phyloP scores from a whole-genome alignment of 2,329 filamentous ascomycete genomes.

The Xylariaceae sp. region DNA sequence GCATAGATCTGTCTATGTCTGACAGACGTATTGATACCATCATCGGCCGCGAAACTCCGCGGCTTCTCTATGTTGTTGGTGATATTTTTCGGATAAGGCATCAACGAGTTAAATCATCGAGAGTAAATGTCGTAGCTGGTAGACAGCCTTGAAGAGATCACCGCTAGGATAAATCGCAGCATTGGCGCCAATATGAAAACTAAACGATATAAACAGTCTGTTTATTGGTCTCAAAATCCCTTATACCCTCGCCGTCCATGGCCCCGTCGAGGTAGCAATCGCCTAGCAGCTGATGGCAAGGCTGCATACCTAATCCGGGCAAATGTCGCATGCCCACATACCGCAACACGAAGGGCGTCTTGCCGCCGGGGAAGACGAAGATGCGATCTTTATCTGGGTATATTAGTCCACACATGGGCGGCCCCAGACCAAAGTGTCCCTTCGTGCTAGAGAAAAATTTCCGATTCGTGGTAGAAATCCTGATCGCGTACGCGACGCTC shows the following conservation, averaged over 20 bases:
- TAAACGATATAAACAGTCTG: slow-evolving; percentile 19
- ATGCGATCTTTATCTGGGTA: slow-evolving; percentile 7
- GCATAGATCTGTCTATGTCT: too few relatives aligned
- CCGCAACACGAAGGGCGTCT: slow-evolving; percentile 12
- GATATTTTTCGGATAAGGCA: too few relatives aligned
- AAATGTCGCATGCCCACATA: slow-evolving; percentile 16
- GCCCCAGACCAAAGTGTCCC: slow-evolving; percentile 13
- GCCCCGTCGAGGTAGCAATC: slow-evolving; percentile 14
- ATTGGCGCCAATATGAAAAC: too few relatives aligned
- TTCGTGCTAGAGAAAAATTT: slow-evolving; percentile 12
- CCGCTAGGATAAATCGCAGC: too few relatives aligned
- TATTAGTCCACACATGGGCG: background rate
- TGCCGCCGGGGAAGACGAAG: slow-evolving; percentile 18
- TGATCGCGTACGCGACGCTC: slow-evolving; percentile 11
- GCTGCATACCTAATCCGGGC: slow-evolving; percentile 13
- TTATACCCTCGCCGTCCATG: slow-evolving; percentile 16
- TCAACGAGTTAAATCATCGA: too few relatives aligned
- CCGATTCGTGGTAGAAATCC: slow-evolving; percentile 9
- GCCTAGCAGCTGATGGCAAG: slow-evolving; percentile 14
- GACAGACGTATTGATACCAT: too few relatives aligned
- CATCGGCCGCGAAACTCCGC: too few relatives aligned
- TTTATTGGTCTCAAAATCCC: slow-evolving; percentile 3
- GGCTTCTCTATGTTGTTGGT: too few relatives aligned
- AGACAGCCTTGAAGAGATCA: too few relatives aligned
- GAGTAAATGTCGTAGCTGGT: too few relatives aligned